A percentile compares a stretch with the other conserved stretches of the same genome.
phyloP scores from a whole-genome alignment of 164 flowering plant genomes.

The Brasenia schreberi region DNA sequence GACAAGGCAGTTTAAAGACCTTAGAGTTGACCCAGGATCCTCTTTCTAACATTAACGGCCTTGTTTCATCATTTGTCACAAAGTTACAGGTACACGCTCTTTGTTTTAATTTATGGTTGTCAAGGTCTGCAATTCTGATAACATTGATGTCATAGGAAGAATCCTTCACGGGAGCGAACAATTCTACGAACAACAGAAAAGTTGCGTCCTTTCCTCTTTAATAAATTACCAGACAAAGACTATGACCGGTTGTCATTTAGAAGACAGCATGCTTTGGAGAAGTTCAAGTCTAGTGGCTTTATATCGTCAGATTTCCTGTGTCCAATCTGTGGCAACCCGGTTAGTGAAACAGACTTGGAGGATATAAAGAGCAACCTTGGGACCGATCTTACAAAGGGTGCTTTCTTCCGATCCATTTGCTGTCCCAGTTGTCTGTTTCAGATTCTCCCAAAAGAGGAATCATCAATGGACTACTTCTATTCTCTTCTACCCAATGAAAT shows the following conservation, averaged over 20 bases:
- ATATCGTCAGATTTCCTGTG: slow-evolving; percentile 58
- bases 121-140: background rate
- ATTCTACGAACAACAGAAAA: slow-evolving; percentile 92
- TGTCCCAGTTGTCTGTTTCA: slow-evolving; percentile 87
- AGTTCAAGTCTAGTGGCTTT: slow-evolving; percentile 34
- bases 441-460: slow-evolving; percentile 59
- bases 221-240: slow-evolving; percentile 48
- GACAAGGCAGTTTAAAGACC: slow-evolving; percentile 69
- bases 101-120: background rate
- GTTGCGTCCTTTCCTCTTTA: slow-evolving; percentile 79
- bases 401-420: slow-evolving; percentile 36
- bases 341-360: slow-evolving; percentile 24
- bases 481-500: slow-evolving; percentile 49
- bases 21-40: slow-evolving; percentile 25
- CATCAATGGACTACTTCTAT: slow-evolving; percentile 41
- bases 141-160: slow-evolving; percentile 47
- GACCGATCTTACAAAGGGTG: slow-evolving; percentile 11
- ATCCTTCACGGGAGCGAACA: slow-evolving; percentile 83
- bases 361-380: slow-evolving; percentile 10
- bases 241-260: slow-evolving; percentile 30
- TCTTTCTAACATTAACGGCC: slow-evolving; percentile 56
- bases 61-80: slow-evolving; percentile 76
- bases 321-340: slow-evolving; percentile 64
- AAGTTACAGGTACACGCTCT: slow-evolving; percentile 49
- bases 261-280: slow-evolving; percentile 53